Percentiles rank a stretch among this genome's conserved stretches.
These are phyloP conservation scores for Zoysia matrella DNA, from an alignment of 202 grass and related monocot species.

Conservation along the genomic window DNA sequence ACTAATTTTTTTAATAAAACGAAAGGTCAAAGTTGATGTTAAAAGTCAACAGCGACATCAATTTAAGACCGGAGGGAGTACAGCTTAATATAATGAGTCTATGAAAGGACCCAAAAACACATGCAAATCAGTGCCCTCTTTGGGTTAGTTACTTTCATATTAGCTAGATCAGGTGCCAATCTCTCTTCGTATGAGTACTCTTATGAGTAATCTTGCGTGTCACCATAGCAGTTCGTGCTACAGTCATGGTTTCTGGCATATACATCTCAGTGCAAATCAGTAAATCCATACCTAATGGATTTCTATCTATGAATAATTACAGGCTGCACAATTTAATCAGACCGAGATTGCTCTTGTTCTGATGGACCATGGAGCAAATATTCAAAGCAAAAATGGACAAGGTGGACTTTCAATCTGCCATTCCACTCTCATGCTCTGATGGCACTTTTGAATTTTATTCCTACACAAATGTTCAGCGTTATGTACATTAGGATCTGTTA, in stretches of 20 bases:
- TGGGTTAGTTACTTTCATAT: slow-evolving; percentile 37
- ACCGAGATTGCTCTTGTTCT: slow-evolving; percentile 95
- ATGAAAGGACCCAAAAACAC: not conserved
- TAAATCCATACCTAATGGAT: slow-evolving; percentile 19
- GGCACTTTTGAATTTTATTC: not conserved
- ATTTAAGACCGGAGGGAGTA: too few species aligned
- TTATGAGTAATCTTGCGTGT: not conserved
- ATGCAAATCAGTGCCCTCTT: not conserved
- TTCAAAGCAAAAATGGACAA: slow-evolving; percentile 92
- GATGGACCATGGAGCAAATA: slow-evolving; percentile 86
- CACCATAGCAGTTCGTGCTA: slow-evolving; percentile 20
- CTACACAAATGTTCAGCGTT: not conserved
- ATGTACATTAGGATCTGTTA: not conserved
- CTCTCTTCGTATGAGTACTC: too few species aligned
- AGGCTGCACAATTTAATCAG: slow-evolving; percentile 98
- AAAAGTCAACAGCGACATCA: too few species aligned
- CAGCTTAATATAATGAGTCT: too few species aligned
- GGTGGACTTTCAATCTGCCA: slow-evolving; percentile 28
- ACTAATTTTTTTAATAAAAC: too few species aligned
- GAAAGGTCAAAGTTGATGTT: too few species aligned
- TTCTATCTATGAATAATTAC: slow-evolving; percentile 36
- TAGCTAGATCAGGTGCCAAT: not conserved
- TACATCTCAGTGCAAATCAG: not conserved
- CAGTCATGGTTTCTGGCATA: slow-evolving; percentile 4
- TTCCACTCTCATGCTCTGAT: slow-evolving; percentile 7